phyloP scores from a whole-genome alignment of 805 yeast species.

The Ogataea pignaliae region DNA sequence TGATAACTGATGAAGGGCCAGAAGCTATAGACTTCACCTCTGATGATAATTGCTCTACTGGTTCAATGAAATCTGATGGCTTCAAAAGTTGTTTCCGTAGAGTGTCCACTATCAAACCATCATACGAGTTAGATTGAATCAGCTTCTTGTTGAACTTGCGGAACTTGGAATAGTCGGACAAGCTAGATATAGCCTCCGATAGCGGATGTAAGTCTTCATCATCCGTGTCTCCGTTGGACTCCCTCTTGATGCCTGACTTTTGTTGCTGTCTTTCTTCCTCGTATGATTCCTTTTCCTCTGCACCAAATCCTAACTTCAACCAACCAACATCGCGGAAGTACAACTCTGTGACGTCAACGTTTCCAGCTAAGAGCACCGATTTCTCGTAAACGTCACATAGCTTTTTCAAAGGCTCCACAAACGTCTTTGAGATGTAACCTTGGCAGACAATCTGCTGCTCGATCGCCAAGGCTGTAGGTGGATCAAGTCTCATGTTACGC shows the following conservation, averaged over 20 bases:
- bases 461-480: constrained; percentile 38
- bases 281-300: constrained; percentile 10
- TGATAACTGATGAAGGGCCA: neutral
- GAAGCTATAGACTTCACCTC: neutral
- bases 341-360: constrained; percentile 47
- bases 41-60: neutral
- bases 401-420: constrained; percentile 34
- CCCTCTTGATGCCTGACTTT: constrained; percentile 1
- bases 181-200: constrained; percentile 2
- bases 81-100: constrained; percentile 29
- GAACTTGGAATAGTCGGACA: constrained; percentile 22
- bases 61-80: constrained; percentile 21
- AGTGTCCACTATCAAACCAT: constrained; percentile 29
- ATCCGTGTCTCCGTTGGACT: neutral
- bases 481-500: constrained; percentile 35
- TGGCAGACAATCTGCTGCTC: constrained; percentile 61
- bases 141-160: constrained; percentile 13
- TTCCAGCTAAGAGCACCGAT: constrained; percentile 34
- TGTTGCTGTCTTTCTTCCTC: constrained; percentile 21
- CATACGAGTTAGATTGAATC: constrained; percentile 17
- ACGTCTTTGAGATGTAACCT: constrained; percentile 48
- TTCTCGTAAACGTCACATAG: constrained; percentile 46
- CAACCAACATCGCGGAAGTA: constrained; percentile 64
- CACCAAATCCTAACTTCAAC: constrained; percentile 39
- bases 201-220: constrained; percentile 1